Base-by-base conservation (phyloP, 73 alveolate genomes). In the Paramecium pentaurelia region DNA sequence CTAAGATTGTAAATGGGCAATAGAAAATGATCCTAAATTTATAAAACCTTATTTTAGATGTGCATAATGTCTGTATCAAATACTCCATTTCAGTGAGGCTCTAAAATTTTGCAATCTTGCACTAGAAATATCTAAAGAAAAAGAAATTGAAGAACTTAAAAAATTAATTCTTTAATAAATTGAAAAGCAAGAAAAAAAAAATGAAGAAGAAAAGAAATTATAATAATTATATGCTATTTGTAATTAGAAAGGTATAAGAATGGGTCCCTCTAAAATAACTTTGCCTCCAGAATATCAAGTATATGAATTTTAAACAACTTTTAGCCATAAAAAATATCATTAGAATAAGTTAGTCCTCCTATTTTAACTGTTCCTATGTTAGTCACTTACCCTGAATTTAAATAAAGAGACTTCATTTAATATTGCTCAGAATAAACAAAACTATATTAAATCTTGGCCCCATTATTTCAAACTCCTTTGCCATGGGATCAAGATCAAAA, bases 1-100 rank as follows among this genome's bases (percentile, higher is more conserved):
- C 6, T 40, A 89, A 18, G 94, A 89, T 27, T 89, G 94, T 47
- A 89, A 89, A 89, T 71, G 86, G 94, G 94, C 94, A 11, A 89
- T 89, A 32, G 88, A 89, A 51, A 64, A 25, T 22, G 94, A 89
- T 89, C 85, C 86, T 3, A 71, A 68, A 47, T 89, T 89, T 45
- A 89, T 89, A 8, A 89, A 89, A 47, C 92, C 94, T 51, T 89
- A 89, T 83, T 89, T 42, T 47, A 89, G 94, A 89, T 71, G 88
- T 71, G 94, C 94, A 8, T 14, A 89, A 51, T 71, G 86, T 27
- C 32, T 71, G 27, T 71, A 60, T 89, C n/a, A 71, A 38, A 71
- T 89, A 71, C 70, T 64, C 9, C 49, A 68, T 45, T 89, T 60
- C 37, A 83, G 25, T 45, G 94, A 89, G n/a, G 71, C 92, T 6